Evolutionary conservation across 148 eudicot genomes (phyloP).

Genomic region (Persicaria maculosa): DNA sequence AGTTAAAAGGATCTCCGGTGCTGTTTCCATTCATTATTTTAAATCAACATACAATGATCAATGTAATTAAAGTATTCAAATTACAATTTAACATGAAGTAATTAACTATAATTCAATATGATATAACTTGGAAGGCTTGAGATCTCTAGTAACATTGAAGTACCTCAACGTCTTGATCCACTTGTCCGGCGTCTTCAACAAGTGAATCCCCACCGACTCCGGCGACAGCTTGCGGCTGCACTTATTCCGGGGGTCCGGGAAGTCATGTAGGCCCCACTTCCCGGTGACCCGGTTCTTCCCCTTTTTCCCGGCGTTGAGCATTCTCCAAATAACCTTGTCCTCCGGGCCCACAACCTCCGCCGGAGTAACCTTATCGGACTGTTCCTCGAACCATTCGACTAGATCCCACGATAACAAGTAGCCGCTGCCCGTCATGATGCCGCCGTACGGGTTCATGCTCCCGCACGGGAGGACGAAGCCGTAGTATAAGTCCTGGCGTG

Average conservation of each 20-base stretch:
- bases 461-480: constrained; percentile 45
- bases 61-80: too few relatives aligned
- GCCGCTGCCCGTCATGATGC: constrained; percentile 55
- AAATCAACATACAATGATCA: too few relatives aligned
- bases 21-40: too few relatives aligned
- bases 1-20: too few relatives aligned
- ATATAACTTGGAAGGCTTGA: constrained; percentile 29
- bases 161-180: constrained; percentile 32
- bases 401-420: constrained; percentile 48
- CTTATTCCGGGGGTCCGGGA: constrained; percentile 38
- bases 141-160: constrained; percentile 34
- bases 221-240: constrained; percentile 46
- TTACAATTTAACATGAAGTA: too few relatives aligned
- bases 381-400: constrained; percentile 33
- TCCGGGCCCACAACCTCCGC: constrained; percentile 34
- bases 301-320: constrained; percentile 33
- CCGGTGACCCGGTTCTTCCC: constrained; percentile 38
- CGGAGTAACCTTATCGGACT: constrained; percentile 16
- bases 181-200: constrained; percentile 38
- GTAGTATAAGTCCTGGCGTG: constrained; percentile 41
- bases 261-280: constrained; percentile 48
- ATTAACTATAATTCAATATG: neutral
- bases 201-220: constrained; percentile 41
- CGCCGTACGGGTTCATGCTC: constrained; percentile 46
- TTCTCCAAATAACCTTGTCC: constrained; percentile 40